These are phyloP conservation scores for Suillus americanus DNA, from an alignment of 768 basidiomycete genomes.

Conservation along the genomic window DNA sequence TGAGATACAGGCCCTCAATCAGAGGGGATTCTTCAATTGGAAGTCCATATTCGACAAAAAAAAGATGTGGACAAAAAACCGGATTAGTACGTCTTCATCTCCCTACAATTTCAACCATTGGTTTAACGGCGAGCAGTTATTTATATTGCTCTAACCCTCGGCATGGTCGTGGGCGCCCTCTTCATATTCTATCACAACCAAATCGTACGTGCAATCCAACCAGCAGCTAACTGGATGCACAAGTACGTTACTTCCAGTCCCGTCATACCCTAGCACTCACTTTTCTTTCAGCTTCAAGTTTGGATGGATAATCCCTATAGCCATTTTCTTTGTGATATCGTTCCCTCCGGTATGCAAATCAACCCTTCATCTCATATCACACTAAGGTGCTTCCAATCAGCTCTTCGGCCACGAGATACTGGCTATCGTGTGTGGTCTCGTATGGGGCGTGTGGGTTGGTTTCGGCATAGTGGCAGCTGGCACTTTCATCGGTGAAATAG, in stretches of 20 bases:
- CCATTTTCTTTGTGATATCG: constrained; percentile 76
- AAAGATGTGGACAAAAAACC: constrained; percentile 57
- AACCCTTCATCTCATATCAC: not conserved
- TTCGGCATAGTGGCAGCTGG: constrained; percentile 86
- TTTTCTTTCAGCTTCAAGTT: constrained; percentile 41
- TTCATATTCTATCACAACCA: constrained; percentile 64
- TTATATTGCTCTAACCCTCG: constrained; percentile 48
- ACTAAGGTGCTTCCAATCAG: constrained; percentile 30
- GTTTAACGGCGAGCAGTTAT: constrained; percentile 32
- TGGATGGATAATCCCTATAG: constrained; percentile 82
- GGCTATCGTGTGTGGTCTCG: constrained; percentile 82
- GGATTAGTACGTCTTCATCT: constrained; percentile 47
- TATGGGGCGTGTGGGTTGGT: constrained; percentile 87
- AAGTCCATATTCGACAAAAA: constrained; percentile 41
- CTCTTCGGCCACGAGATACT: constrained; percentile 93
- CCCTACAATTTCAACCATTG: not conserved
- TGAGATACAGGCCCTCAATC: constrained; percentile 45
- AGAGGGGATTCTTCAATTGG: constrained; percentile 45
- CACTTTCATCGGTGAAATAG: constrained; percentile 83
- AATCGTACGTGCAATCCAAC: constrained; percentile 48
- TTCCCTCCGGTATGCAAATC: constrained; percentile 68
- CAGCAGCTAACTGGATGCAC: constrained; percentile 47
- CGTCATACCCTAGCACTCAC: not conserved
- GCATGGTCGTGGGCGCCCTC: constrained; percentile 50
- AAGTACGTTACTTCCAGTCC: constrained; percentile 22